These are phyloP conservation scores for Nadsonia commutata DNA, from an alignment of 1,139 yeast genomes.

Conservation along the genomic window DNA sequence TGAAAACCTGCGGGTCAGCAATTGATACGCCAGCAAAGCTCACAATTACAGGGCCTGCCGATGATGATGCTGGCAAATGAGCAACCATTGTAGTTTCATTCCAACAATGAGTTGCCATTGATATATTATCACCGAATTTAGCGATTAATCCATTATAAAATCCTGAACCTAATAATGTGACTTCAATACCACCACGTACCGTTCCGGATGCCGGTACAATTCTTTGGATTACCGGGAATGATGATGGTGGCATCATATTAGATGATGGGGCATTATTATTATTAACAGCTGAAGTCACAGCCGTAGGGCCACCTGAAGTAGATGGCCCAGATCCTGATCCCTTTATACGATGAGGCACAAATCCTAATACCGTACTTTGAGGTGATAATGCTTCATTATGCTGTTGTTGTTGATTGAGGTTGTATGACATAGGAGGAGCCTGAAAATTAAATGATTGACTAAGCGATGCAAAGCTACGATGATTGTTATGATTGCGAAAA, in stretches of 20 bases:
- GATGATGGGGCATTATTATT: too few relatives aligned
- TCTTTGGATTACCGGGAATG: constrained; percentile 43
- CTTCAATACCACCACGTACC: constrained; percentile 87
- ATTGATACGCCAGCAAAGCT: constrained; percentile 36
- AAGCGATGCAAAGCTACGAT: too few relatives aligned
- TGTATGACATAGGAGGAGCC: too few relatives aligned
- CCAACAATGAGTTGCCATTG: constrained; percentile 91
- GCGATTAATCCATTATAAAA: constrained; percentile 73
- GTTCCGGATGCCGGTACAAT: constrained; percentile 94
- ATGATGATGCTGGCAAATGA: constrained; percentile 77
- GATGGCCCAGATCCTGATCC: too few relatives aligned
- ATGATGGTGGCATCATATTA: too few relatives aligned
- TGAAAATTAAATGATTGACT: too few relatives aligned
- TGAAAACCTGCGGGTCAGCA: constrained; percentile 45
- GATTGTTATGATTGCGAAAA: too few relatives aligned
- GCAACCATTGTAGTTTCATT: constrained; percentile 88
- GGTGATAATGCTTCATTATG: too few relatives aligned
- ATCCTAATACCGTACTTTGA: too few relatives aligned
- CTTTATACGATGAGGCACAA: too few relatives aligned
- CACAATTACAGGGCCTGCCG: constrained; percentile 84
- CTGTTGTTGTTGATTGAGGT: too few relatives aligned
- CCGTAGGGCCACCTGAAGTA: constrained; percentile 3
- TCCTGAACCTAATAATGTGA: constrained; percentile 74
- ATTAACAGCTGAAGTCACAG: constrained; percentile 2
- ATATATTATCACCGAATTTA: constrained; percentile 71